Evolutionary conservation across 768 basidiomycete species (phyloP).

Genomic region (Pulveroboletus ravenelii): DNA sequence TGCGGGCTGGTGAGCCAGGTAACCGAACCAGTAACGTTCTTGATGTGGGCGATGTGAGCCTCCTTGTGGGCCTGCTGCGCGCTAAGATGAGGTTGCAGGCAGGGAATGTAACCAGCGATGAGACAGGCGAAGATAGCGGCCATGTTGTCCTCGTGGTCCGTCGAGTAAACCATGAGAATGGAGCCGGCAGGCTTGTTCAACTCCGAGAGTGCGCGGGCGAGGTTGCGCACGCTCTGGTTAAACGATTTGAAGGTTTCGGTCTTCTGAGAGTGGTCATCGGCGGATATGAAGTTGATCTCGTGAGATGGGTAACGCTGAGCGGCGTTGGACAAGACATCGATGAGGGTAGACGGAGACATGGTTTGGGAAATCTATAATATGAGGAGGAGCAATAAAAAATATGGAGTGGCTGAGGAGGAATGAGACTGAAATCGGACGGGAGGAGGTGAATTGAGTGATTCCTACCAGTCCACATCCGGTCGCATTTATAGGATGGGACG

Average conservation of each 20-base stretch:
- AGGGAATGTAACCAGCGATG: conserved; percentile 25
- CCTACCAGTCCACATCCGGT: not conserved
- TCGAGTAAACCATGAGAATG: conserved; percentile 23
- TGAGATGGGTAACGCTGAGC: conserved; percentile 19
- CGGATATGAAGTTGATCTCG: conserved; percentile 22
- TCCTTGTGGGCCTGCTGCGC: conserved; percentile 28
- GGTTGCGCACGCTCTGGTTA: conserved; percentile 5
- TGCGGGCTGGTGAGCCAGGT: conserved; percentile 23
- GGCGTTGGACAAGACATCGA: conserved; percentile 19
- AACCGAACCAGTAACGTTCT: conserved; percentile 13
- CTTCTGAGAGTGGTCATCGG: conserved; percentile 21
- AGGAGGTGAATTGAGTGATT: not conserved
- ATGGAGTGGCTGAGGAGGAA: not conserved
- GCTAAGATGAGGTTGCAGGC: conserved; percentile 27
- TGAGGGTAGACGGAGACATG: conserved; percentile 14
- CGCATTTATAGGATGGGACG: conserved; percentile 10
- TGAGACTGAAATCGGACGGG: not conserved
- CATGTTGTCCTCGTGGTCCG: conserved; percentile 30
- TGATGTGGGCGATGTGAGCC: conserved; percentile 22
- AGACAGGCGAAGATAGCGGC: conserved; percentile 27
- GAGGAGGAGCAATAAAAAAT: not conserved
- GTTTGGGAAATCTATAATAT: not conserved
- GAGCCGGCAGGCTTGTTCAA: conserved; percentile 20
- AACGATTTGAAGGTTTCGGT: conserved; percentile 17
- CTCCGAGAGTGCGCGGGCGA: conserved; percentile 10